Evolutionary conservation across 176 grass and related monocot species (phyloP).

Genomic region (Triticum turgidum): DNA sequence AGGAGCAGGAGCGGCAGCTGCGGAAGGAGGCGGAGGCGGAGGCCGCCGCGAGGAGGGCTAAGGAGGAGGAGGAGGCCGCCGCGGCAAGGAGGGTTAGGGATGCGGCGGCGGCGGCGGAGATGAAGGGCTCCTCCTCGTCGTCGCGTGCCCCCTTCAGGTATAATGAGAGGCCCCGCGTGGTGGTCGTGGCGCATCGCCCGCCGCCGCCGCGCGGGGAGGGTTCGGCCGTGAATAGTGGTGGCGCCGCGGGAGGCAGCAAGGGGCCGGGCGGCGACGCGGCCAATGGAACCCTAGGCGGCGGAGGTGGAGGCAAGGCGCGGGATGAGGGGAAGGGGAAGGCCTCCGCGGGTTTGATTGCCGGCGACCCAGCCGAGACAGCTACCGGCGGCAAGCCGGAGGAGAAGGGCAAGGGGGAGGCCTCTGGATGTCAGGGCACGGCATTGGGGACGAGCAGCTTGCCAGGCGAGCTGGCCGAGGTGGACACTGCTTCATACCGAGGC

Average conservation of each 20-base stretch:
- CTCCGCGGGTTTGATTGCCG: not conserved
- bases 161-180: not conserved
- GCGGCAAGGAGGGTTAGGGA: not conserved
- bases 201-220: not conserved
- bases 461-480: not conserved
- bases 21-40: not conserved
- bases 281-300: not conserved
- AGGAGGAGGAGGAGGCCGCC: constrained; percentile 33
- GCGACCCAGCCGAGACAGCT: not conserved
- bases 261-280: not conserved
- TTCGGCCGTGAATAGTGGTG: not conserved
- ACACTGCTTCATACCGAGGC: not conserved
- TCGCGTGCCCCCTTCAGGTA: not conserved
- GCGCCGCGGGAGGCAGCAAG: not conserved
- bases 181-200: not conserved
- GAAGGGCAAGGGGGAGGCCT: not conserved
- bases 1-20: not conserved
- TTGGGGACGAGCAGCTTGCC: not conserved
- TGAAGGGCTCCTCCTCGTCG: not conserved
- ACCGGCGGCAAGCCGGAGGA: not conserved
- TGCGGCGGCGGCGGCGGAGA: not conserved
- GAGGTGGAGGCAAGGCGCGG: constrained; percentile 2
- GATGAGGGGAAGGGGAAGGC: constrained; percentile 2
- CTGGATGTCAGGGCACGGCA: not conserved
- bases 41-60: not conserved